These are phyloP conservation scores for Saccharomycopsis sp. DNA, from an alignment of 805 yeast species.

Conservation along the genomic window DNA sequence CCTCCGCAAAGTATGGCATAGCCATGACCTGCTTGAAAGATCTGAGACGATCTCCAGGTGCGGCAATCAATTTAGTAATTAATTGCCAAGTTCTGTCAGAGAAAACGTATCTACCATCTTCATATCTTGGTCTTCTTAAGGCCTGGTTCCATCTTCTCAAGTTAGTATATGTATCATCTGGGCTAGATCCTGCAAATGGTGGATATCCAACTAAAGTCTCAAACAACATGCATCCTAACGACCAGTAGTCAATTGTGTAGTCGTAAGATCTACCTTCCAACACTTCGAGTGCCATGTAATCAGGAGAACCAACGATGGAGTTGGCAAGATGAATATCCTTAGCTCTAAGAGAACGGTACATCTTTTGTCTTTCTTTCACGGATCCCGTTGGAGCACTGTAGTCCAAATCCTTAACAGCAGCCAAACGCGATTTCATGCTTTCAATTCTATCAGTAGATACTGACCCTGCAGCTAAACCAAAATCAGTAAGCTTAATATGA, in stretches of 20 bases:
- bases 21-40: constrained; percentile 75
- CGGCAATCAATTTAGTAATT: constrained; percentile 70
- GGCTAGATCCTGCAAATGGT: constrained; percentile 89
- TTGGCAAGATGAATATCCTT: constrained; percentile 80
- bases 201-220: constrained; percentile 96
- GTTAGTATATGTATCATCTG: constrained; percentile 92
- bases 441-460: constrained; percentile 90
- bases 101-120: constrained; percentile 85
- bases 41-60: constrained; percentile 67
- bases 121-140: constrained; percentile 82
- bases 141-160: constrained; percentile 89
- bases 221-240: constrained; percentile 93
- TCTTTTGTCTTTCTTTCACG: constrained; percentile 77
- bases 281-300: constrained; percentile 97
- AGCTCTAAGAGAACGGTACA: constrained; percentile 73
- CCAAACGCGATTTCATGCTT: constrained; percentile 70
- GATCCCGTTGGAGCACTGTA: constrained; percentile 59
- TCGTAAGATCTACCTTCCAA: constrained; percentile 90
- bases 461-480: constrained; percentile 95
- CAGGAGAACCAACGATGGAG: constrained; percentile 97
- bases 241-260: constrained; percentile 98
- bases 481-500: constrained; percentile 90
- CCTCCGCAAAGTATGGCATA: constrained; percentile 78
- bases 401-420: constrained; percentile 69
- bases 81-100: constrained; percentile 96